Evolutionary conservation across 176 grass and related monocot species (phyloP).

Genomic region (Hsuehochloa calcarea): DNA sequence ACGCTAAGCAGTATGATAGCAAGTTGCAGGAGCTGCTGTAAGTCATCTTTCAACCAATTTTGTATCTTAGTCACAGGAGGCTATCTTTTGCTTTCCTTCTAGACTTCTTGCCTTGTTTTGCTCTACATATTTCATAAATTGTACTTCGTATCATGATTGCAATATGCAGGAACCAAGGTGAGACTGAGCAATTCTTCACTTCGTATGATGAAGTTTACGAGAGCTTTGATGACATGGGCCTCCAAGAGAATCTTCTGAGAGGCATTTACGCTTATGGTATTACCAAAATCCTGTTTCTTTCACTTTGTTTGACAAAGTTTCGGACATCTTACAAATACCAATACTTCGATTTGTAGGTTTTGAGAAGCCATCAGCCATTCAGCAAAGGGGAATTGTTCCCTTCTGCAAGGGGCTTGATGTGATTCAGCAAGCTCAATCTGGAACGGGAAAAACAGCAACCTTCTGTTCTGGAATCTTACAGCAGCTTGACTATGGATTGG

Average conservation of each 20-base stretch:
- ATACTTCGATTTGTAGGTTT: conserved; percentile 51
- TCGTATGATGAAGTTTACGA: conserved; percentile 72
- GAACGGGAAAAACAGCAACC: conserved; percentile 82
- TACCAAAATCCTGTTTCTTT: not conserved
- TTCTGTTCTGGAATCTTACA: conserved; percentile 87
- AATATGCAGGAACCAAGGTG: conserved; percentile 37
- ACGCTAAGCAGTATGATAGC: conserved; percentile 47
- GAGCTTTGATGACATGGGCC: conserved; percentile 70
- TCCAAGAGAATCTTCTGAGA: conserved; percentile 77
- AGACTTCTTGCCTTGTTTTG: not conserved
- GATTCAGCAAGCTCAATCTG: conserved; percentile 87
- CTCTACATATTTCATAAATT: not conserved
- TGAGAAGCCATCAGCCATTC: conserved; percentile 89
- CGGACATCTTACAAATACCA: not conserved
- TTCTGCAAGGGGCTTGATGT: conserved; percentile 88
- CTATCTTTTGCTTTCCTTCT: not conserved
- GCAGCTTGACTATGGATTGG: conserved; percentile 72
- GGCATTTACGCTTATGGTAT: conserved; percentile 87
- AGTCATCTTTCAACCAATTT: conserved; percentile 10
- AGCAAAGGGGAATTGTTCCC: conserved; percentile 81
- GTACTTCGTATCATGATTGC: not conserved
- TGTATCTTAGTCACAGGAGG: not conserved
- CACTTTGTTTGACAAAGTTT: not conserved
- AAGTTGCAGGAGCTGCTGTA: conserved; percentile 56
- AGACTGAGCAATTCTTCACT: conserved; percentile 64